A percentile compares a stretch with the other conserved stretches of the same genome.
Conservation (phyloP, 208 protist species). For the Trypanosomatidae sp. region DNA sequence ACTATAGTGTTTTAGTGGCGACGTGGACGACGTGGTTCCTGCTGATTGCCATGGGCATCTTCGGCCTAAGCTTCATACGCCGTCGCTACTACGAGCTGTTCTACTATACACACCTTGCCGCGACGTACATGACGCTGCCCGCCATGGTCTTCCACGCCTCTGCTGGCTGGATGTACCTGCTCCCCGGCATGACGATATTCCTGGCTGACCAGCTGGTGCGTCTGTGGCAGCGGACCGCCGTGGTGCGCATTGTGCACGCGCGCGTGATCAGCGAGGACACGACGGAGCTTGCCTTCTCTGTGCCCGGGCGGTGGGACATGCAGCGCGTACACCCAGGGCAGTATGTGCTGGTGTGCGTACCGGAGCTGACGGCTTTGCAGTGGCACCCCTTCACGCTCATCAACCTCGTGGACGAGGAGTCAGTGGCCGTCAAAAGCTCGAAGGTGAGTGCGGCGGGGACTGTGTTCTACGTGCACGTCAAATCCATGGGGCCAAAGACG, state of each 20-base stretch:
- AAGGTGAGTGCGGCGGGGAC: constrained; percentile 8
- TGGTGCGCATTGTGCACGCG: constrained; percentile 22
- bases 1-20: constrained; percentile 47
- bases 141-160: constrained; percentile 52
- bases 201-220: constrained; percentile 48
- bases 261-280: constrained; percentile 24
- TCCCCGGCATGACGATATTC: constrained; percentile 56
- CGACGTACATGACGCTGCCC: constrained; percentile 50
- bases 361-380: constrained; percentile 53
- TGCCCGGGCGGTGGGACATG: constrained; percentile 11
- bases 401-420: constrained; percentile 21
- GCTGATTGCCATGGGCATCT: constrained; percentile 50
- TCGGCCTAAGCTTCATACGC: constrained; percentile 41
- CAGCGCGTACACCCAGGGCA: constrained; percentile 26
- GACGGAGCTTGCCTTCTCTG: constrained; percentile 25
- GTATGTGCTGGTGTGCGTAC: constrained; percentile 61
- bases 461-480: constrained; percentile 43
- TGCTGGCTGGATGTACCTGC: constrained; percentile 59
- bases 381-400: constrained; percentile 72
- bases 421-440: background rate
- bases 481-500: constrained; percentile 48
- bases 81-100: constrained; percentile 67
- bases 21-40: constrained; percentile 39
- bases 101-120: constrained; percentile 63
- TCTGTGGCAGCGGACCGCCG: constrained; percentile 34